These are phyloP conservation scores for Aphanomyces invadans DNA, from an alignment of 352 stramenopile species.

Conservation along the genomic window DNA sequence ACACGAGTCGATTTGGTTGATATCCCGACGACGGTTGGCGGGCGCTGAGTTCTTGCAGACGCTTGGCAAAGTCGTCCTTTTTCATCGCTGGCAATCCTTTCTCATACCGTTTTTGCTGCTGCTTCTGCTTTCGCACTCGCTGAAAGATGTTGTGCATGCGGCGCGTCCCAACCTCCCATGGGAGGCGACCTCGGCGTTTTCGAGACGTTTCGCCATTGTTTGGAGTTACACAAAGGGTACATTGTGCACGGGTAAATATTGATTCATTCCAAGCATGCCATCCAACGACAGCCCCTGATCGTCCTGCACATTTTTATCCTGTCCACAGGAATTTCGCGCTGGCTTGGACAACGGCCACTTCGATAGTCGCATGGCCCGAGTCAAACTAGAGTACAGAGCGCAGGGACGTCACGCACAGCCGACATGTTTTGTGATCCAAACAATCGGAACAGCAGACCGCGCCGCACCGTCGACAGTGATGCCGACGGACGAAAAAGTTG, in stretches of 20 bases:
- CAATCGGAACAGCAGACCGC: conserved; percentile 74
- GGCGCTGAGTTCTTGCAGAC: not conserved
- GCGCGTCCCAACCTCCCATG: too few relatives aligned
- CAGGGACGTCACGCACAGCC: not conserved
- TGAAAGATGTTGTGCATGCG: not conserved
- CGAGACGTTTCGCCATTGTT: not conserved
- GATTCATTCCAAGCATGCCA: too few relatives aligned
- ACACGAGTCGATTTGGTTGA: not conserved
- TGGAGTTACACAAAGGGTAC: too few relatives aligned
- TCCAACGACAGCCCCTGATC: too few relatives aligned
- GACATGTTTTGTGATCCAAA: conserved; percentile 3
- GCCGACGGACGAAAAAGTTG: conserved; percentile 63
- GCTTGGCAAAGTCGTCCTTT: not conserved
- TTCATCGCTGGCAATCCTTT: not conserved
- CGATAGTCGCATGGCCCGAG: too few relatives aligned
- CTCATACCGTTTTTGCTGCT: not conserved
- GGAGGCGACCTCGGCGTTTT: not conserved
- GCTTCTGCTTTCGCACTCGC: not conserved
- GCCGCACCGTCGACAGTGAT: conserved; percentile 63
- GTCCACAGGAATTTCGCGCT: too few relatives aligned
- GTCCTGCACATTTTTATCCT: too few relatives aligned
- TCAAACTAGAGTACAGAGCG: not conserved
- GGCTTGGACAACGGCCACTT: too few relatives aligned
- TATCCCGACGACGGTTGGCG: not conserved
- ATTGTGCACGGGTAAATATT: too few relatives aligned